phyloP scores from a whole-genome alignment of 371 early-diverging fungal genomes.

The Lichtheimia ramosa region DNA sequence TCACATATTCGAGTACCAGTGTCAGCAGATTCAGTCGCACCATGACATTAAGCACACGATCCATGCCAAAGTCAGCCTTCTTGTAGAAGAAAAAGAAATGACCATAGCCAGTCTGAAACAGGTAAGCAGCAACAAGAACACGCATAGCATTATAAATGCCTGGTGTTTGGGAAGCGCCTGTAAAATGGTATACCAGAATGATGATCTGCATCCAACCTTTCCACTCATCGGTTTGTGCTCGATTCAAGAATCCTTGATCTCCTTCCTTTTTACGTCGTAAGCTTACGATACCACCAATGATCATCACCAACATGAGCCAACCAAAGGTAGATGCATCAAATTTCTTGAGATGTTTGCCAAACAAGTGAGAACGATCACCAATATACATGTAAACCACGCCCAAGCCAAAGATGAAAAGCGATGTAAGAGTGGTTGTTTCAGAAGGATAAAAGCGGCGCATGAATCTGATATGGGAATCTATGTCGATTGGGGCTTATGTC shows the following conservation, averaged over 20 bases:
- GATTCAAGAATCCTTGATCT: conserved; percentile 62
- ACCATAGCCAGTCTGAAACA: conserved; percentile 82
- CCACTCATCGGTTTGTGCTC: conserved; percentile 83
- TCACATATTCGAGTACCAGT: conserved; percentile 60
- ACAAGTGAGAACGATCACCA: conserved; percentile 70
- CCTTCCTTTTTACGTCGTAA: conserved; percentile 40
- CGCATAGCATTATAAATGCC: conserved; percentile 75
- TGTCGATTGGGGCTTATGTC: conserved; percentile 2
- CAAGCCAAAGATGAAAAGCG: conserved; percentile 46
- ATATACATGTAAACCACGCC: conserved; percentile 61
- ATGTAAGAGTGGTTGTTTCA: conserved; percentile 31
- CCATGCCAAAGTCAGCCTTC: conserved; percentile 65
- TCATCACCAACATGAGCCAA: conserved; percentile 30
- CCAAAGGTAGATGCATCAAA: conserved; percentile 46
- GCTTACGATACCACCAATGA: conserved; percentile 50
- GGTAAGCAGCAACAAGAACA: conserved; percentile 70
- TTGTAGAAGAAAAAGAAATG: conserved; percentile 71
- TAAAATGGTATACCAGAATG: conserved; percentile 74
- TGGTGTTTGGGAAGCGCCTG: conserved; percentile 63
- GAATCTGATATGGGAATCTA: conserved; percentile 9
- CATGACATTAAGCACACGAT: conserved; percentile 60
- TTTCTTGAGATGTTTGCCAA: conserved; percentile 68
- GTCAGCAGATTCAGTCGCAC: conserved; percentile 74
- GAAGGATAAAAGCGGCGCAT: conserved; percentile 15
- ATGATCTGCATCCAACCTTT: conserved; percentile 86